Evolutionary conservation across 2,329 filamentous ascomycete species (phyloP).

Genomic region (Trichoderma harzianum): DNA sequence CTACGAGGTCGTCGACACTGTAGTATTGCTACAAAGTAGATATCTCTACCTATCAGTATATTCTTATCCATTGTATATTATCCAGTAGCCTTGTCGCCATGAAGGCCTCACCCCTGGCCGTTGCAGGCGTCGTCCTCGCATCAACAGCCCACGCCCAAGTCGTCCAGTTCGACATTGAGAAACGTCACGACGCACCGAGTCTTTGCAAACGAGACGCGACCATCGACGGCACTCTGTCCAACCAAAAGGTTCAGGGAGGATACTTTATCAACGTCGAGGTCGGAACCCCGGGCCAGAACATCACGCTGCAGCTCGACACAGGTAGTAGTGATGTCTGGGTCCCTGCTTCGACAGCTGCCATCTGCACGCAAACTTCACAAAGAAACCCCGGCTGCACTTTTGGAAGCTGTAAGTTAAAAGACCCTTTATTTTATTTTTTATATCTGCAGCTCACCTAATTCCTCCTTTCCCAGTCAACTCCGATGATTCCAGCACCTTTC

Average conservation of each 20-base stretch:
- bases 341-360: slow-evolving; percentile 36
- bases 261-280: slow-evolving; percentile 57
- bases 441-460: background rate
- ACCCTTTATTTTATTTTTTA: too few species aligned
- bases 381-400: slow-evolving; percentile 36
- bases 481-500: slow-evolving; percentile 45
- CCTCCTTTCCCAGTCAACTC: slow-evolving; percentile 41
- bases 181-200: slow-evolving; percentile 29
- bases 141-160: slow-evolving; percentile 30
- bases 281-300: slow-evolving; percentile 54
- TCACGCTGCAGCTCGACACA: slow-evolving; percentile 61
- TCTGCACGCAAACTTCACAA: slow-evolving; percentile 35
- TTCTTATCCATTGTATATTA: background rate
- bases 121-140: slow-evolving; percentile 16
- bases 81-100: slow-evolving; percentile 1
- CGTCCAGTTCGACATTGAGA: slow-evolving; percentile 48
- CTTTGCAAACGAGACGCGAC: slow-evolving; percentile 40
- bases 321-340: slow-evolving; percentile 66
- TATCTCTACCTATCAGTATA: background rate
- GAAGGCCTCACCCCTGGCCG: slow-evolving; percentile 14
- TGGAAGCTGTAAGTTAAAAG: slow-evolving; percentile 44
- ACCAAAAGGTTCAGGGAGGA: slow-evolving; percentile 42
- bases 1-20: background rate
- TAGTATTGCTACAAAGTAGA: background rate
- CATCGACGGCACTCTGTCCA: slow-evolving; percentile 43